Evolutionary conservation across 2,329 filamentous ascomycete species (phyloP).

Genomic region (Didymella keratinophila): DNA sequence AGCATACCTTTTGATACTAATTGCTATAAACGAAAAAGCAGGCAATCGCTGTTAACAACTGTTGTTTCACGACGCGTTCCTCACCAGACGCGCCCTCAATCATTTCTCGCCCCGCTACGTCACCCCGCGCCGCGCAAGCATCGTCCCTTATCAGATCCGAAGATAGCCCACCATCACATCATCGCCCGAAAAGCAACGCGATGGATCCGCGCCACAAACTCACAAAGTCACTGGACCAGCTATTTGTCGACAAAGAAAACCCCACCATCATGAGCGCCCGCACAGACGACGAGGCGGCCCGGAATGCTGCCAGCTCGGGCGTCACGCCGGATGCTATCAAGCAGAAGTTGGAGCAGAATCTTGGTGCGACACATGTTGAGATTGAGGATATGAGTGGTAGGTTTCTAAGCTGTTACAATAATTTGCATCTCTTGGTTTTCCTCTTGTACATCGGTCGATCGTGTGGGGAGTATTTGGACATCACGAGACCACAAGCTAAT

Average conservation of each 20-base stretch:
- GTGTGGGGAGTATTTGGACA: too few species aligned
- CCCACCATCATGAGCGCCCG: conserved; percentile 52
- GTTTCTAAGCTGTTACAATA: background rate
- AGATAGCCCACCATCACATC: conserved; percentile 29
- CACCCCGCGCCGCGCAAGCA: conserved; percentile 10
- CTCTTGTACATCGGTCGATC: background rate
- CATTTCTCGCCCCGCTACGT: conserved; percentile 7
- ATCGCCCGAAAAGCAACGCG: conserved; percentile 12
- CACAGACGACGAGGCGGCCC: conserved; percentile 54
- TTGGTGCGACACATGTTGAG: conserved; percentile 80
- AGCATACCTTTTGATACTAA: conserved; percentile 1
- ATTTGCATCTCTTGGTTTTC: background rate
- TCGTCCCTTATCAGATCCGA: conserved; percentile 47
- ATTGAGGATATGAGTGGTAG: conserved; percentile 92
- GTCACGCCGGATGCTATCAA: conserved; percentile 78
- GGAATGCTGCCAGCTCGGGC: conserved; percentile 63
- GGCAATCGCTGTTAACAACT: background rate
- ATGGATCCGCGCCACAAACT: conserved; percentile 49
- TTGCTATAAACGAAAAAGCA: background rate
- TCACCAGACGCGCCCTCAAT: background rate
- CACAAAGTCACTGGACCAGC: conserved; percentile 42
- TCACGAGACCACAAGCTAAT: conserved; percentile 25
- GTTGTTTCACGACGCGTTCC: background rate
- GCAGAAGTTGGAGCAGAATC: conserved; percentile 70
- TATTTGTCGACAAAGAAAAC: conserved; percentile 17